Conservation (phyloP, 257 asterid species). For the Nicotiana sylvestris region DNA sequence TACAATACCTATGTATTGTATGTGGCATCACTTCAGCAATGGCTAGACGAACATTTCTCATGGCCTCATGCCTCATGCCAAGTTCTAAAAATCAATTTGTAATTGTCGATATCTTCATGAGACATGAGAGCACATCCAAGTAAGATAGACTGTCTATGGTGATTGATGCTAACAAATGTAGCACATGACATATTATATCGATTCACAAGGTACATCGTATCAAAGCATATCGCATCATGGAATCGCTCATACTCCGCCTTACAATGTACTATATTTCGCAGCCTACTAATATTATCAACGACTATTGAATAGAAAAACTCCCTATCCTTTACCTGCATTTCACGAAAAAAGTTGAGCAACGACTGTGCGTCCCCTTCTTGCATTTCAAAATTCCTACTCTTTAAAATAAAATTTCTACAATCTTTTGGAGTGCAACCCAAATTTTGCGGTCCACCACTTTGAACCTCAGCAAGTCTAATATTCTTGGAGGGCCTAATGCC, state of each 20-base stretch:
- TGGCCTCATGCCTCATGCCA: neutral
- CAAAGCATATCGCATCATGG: neutral
- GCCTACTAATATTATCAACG: no score
- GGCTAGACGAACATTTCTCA: neutral
- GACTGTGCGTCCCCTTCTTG: no score
- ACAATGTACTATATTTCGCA: no score
- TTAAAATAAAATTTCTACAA: neutral
- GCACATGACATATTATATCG: neutral
- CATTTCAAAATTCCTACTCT: neutral
- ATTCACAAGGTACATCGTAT: neutral
- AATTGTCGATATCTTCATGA: neutral
- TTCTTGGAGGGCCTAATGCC: neutral
- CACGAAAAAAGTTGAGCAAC: no score
- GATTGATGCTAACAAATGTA: neutral
- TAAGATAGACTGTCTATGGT: neutral
- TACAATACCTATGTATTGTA: neutral
- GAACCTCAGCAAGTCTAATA: no score
- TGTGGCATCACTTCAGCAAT: neutral
- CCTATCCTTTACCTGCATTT: neutral
- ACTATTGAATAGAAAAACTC: no score
- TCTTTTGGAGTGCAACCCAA: neutral
- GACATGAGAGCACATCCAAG: neutral
- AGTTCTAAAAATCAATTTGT: neutral
- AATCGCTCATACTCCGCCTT: no score
- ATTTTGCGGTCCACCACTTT: neutral